phyloP scores from a whole-genome alignment of 192 early-diverging fungal genomes.

The Neocallimastix lanati region DNA sequence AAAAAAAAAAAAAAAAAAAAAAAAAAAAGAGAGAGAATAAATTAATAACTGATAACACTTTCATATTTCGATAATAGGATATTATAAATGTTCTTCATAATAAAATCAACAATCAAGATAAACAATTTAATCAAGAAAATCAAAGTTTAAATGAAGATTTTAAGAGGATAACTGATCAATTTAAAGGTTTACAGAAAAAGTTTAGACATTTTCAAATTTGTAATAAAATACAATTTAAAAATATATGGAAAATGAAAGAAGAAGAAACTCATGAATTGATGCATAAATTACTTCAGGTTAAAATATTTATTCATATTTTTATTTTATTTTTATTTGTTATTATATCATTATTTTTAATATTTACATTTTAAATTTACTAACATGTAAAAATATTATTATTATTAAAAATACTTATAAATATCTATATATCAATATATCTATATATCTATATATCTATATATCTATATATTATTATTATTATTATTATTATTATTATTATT shows the following conservation, averaged over 20 bases:
- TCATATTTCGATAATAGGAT: constrained; percentile 9
- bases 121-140: constrained; percentile 22
- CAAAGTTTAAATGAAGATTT: constrained; percentile 30
- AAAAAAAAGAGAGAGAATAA: no score
- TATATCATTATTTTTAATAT: background rate
- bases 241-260: constrained; percentile 39
- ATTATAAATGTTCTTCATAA: constrained; percentile 29
- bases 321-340: no score
- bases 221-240: constrained; percentile 21
- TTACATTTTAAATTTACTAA: background rate
- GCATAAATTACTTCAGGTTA: constrained; percentile 25
- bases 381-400: background rate
- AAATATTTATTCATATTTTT: no score
- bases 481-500: no score
- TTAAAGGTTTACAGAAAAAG: constrained; percentile 42
- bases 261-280: constrained; percentile 24
- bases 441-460: no score
- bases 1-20: no score
- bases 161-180: constrained; percentile 35
- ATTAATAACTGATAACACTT: no score
- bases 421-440: no score
- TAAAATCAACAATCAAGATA: constrained; percentile 34
- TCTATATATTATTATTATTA: no score
- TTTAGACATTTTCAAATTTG: constrained; percentile 30
- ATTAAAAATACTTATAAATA: no score